Conservation (phyloP, 108 stramenopile genomes). For the Aureococcus anophagefferens region DNA sequence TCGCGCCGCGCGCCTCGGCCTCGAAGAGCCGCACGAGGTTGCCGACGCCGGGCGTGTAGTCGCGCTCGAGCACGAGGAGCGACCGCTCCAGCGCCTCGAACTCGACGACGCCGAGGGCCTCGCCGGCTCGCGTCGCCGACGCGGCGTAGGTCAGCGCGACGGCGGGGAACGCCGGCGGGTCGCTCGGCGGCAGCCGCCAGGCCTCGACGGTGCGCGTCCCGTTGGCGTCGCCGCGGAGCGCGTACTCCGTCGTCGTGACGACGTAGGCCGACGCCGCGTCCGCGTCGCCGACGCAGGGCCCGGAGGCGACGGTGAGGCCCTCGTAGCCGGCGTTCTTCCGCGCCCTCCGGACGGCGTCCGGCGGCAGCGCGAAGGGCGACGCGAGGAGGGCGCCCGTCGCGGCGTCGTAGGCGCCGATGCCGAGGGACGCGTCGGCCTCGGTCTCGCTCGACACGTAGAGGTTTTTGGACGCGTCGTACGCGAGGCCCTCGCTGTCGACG, state of each 20-base stretch:
- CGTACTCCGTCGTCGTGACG: background rate
- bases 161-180: background rate
- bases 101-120: background rate
- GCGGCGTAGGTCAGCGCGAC: background rate
- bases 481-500: no score
- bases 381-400: background rate
- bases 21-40: background rate
- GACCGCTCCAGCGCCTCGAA: background rate
- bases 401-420: no score
- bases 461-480: no score
- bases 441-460: no score
- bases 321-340: background rate
- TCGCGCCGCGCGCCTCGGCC: background rate
- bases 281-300: background rate
- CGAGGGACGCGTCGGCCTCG: no score
- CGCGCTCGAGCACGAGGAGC: background rate
- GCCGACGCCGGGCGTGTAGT: background rate
- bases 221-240: background rate
- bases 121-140: background rate
- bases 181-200: background rate
- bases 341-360: background rate
- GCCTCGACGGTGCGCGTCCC: background rate
- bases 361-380: background rate
- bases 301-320: background rate
- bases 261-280: background rate